Evolutionary conservation across 2,329 filamentous ascomycete genomes (phyloP), one percentile per base, ranked within the genome.

Genomic region (Hypocreales sp.): DNA sequence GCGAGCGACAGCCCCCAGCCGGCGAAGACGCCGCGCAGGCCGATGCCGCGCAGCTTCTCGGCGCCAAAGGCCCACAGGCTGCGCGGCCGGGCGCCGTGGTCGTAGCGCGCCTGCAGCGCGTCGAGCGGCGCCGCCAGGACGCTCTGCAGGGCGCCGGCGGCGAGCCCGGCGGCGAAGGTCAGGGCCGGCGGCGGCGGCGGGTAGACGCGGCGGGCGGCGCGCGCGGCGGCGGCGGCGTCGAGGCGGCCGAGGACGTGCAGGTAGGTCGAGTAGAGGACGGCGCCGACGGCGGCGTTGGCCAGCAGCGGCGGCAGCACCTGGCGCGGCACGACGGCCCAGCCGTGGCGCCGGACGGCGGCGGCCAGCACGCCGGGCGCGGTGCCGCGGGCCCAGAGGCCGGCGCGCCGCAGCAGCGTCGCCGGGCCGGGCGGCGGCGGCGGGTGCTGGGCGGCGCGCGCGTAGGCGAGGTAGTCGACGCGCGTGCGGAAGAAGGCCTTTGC

Each of bases 401-500:
- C 42, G 35, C 58, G 59, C 11, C 47, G 49, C 21, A 57, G 32
- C 7, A 51, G 37, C 7, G 18, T 10, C 7, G 18, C 18, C 7
- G 18, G 18, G 7, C 7, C 7, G 7, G 18, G 7, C 18, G 7
- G 7, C 7, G 48, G 50, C 31, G 61, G 58, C 20, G 60, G 54
- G 35, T 65, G 51, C 34, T 69, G 64, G 4, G 71, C 45, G 11
- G 48, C 59, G 16, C 68, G 58, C 3, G 67, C 68, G 34, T 70
- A 72, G 2, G 66, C 66, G 12, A 72, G 60, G 39, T 84, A 93
- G 58, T 94, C 86, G 36, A 94, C 83, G 32, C 86, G 64, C 2
- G 81, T 86, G 34, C 82, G 72, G 55, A 94, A 92, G 48, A 94
- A 94, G 11, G 84, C 80, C 54, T 93, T 93, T 28, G 84, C 79